Evolutionary conservation across 2,329 filamentous ascomycete genomes (phyloP).

Genomic region (Trichoderma endophyticum): DNA sequence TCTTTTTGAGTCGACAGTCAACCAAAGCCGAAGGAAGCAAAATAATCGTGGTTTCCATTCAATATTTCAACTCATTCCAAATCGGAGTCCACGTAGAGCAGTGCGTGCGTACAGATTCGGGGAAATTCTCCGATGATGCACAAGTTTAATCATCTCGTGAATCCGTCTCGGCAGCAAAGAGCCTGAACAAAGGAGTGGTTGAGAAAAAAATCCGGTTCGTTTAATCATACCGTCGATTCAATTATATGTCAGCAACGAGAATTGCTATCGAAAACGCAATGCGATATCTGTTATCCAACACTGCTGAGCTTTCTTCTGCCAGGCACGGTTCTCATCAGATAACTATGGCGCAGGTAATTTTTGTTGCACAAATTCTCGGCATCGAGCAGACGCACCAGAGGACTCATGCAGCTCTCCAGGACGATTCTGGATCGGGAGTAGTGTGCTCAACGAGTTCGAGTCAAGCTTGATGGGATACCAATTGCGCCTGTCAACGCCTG

Average conservation of each 20-base stretch:
- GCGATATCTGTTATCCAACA: not conserved
- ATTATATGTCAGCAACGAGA: not conserved
- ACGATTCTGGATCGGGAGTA: not conserved
- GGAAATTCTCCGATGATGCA: constrained; percentile 20
- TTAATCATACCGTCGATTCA: not conserved
- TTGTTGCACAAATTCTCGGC: not conserved
- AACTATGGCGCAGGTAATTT: not conserved
- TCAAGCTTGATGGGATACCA: not conserved
- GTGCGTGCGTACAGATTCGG: constrained; percentile 9
- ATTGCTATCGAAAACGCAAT: too few relatives aligned
- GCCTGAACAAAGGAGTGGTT: not conserved
- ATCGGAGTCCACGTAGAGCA: not conserved
- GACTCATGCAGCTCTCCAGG: not conserved
- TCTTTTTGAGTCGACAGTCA: not conserved
- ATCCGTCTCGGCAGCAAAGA: not conserved
- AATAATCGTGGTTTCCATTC: not conserved
- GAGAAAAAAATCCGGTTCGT: not conserved
- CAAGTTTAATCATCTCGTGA: not conserved
- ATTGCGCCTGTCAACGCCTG: not conserved
- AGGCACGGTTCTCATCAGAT: not conserved
- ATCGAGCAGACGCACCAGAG: not conserved
- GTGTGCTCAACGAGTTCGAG: constrained; percentile 5
- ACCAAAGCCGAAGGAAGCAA: not conserved
- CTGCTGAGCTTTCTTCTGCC: not conserved
- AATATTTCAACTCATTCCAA: not conserved